Evolutionary conservation across 441 rosid genomes (phyloP).

Genomic region (Pelargonium exstipulatum): DNA sequence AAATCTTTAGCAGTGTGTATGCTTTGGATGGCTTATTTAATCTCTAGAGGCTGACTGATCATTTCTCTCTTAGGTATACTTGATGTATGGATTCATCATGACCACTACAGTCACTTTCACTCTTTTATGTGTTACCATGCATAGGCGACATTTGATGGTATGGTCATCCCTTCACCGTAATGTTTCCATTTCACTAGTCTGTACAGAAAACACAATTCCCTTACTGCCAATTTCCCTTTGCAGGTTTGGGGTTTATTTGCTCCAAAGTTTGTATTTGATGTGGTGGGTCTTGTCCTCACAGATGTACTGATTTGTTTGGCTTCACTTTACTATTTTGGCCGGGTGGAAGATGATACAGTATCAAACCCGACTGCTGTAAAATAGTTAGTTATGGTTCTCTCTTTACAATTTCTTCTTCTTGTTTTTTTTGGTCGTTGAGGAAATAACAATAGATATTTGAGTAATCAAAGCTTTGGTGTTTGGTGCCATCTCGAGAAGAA

Average conservation of each 20-base stretch:
- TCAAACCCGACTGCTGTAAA: not conserved
- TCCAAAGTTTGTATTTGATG: constrained; percentile 91
- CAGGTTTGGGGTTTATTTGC: constrained; percentile 98
- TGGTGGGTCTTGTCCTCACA: constrained; percentile 61
- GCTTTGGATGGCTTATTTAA: constrained; percentile 8
- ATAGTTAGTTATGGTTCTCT: not conserved
- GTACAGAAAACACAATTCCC: not conserved
- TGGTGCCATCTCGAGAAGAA: too few relatives aligned
- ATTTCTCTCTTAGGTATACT: constrained; percentile 45
- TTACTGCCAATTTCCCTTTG: constrained; percentile 14
- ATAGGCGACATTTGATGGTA: constrained; percentile 95
- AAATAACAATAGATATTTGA: not conserved
- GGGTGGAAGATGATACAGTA: constrained; percentile 10
- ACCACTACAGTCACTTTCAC: constrained; percentile 57
- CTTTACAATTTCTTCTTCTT: not conserved
- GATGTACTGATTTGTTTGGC: constrained; percentile 67
- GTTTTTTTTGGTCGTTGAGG: not conserved
- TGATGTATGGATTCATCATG: constrained; percentile 62
- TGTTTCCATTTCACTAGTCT: not conserved
- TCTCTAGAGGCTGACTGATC: constrained; percentile 14
- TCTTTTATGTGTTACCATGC: constrained; percentile 66
- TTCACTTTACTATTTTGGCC: constrained; percentile 43
- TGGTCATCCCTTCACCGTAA: constrained; percentile 2
- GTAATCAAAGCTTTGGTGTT: not conserved
- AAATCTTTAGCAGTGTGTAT: constrained; percentile 1